phyloP scores from a whole-genome alignment of 1,139 yeast genomes.

The Candida albicans region DNA sequence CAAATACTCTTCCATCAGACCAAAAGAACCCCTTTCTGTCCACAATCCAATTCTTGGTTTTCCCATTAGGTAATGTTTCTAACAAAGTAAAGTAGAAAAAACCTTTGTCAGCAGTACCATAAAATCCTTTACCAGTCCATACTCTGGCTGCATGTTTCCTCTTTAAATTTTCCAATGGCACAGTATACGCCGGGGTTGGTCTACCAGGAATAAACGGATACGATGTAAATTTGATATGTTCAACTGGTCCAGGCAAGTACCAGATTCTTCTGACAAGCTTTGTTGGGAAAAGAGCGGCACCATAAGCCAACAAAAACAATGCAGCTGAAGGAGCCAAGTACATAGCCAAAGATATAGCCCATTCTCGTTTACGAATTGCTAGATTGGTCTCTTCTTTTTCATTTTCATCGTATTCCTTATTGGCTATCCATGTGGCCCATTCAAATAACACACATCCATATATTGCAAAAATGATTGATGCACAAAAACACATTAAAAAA shows the following conservation, averaged over 20 bases:
- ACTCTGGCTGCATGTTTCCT: slow-evolving; percentile 66
- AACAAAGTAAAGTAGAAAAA: slow-evolving; percentile 72
- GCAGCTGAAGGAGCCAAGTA: slow-evolving; percentile 39
- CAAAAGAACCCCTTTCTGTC: slow-evolving; percentile 86
- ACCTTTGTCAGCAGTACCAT: slow-evolving; percentile 77
- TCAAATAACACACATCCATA: slow-evolving; percentile 65
- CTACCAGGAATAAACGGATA: slow-evolving; percentile 76
- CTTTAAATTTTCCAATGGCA: slow-evolving; percentile 56
- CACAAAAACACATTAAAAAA: slow-evolving; percentile 66
- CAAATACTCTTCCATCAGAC: slow-evolving; percentile 89
- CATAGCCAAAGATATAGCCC: slow-evolving; percentile 31
- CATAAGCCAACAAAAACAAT: slow-evolving; percentile 43
- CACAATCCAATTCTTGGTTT: slow-evolving; percentile 66
- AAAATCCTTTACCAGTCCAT: slow-evolving; percentile 85
- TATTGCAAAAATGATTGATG: slow-evolving; percentile 65
- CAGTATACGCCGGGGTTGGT: slow-evolving; percentile 72
- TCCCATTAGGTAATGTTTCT: slow-evolving; percentile 42
- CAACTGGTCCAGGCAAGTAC: slow-evolving; percentile 63
- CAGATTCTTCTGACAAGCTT: slow-evolving; percentile 73
- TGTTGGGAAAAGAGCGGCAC: slow-evolving; percentile 56
- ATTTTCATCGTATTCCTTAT: slow-evolving; percentile 60
- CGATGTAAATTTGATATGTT: slow-evolving; percentile 62
- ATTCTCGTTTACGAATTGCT: slow-evolving; percentile 38
- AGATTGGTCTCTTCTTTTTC: slow-evolving; percentile 39
- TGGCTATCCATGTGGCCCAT: slow-evolving; percentile 58